Evolutionary conservation across 2,329 filamentous ascomycete genomes (phyloP).

Genomic region (Orbilia javanica): DNA sequence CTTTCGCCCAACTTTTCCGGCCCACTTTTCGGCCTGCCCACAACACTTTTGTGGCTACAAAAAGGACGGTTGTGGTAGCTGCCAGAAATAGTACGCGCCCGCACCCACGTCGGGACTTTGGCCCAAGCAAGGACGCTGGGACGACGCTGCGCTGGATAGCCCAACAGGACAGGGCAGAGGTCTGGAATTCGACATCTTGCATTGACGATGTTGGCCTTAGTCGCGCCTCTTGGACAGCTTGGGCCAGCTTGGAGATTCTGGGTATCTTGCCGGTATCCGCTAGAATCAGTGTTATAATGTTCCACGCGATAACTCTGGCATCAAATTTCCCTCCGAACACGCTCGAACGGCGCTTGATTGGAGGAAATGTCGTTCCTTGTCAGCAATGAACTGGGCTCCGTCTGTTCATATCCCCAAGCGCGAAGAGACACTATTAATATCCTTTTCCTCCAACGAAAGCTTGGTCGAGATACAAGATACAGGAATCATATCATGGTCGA

Average conservation of each 20-base stretch:
- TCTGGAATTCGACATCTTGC: constrained; percentile 5
- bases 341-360: constrained; percentile 37
- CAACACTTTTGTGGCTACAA: constrained; percentile 20
- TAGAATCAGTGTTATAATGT: not conserved
- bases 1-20: constrained; percentile 48
- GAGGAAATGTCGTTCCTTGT: constrained; percentile 25
- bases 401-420: constrained; percentile 44
- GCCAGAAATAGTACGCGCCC: constrained; percentile 59
- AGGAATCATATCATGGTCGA: constrained; percentile 3
- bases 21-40: constrained; percentile 8
- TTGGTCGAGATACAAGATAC: not conserved
- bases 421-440: constrained; percentile 56
- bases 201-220: not conserved
- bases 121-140: not conserved
- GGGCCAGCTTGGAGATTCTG: constrained; percentile 2
- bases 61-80: not conserved
- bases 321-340: constrained; percentile 45
- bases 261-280: constrained; percentile 20
- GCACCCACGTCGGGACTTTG: constrained; percentile 33
- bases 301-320: constrained; percentile 15
- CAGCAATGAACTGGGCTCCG: not conserved
- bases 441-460: constrained; percentile 3
- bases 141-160: no score
- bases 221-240: constrained; percentile 22
- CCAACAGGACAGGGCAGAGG: not conserved